phyloP scores from a whole-genome alignment of 2,329 filamentous ascomycete species.

The Knufia fluminis region DNA sequence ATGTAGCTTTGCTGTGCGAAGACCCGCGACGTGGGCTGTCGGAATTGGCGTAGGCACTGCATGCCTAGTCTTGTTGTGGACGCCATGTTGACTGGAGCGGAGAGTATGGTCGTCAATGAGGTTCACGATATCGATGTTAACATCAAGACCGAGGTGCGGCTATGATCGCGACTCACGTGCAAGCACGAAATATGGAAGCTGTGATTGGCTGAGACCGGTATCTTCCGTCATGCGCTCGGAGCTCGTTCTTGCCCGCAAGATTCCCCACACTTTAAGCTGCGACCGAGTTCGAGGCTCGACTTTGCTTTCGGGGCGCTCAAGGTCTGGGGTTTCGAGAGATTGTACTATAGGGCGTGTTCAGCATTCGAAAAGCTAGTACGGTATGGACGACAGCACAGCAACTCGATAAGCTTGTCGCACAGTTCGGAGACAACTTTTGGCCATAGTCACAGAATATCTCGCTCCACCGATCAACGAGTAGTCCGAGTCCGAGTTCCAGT shows the following conservation, averaged over 20 bases:
- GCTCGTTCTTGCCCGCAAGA: neutral
- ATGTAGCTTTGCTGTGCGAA: neutral
- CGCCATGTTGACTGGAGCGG: slow-evolving; percentile 3
- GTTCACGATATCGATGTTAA: neutral
- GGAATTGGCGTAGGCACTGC: slow-evolving; percentile 4
- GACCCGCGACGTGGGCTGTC: neutral
- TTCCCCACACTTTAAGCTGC: neutral
- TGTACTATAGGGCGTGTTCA: too few species aligned
- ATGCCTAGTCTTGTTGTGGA: slow-evolving; percentile 9
- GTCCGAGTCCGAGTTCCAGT: neutral
- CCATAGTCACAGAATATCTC: neutral
- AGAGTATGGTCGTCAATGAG: neutral
- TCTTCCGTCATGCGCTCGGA: neutral
- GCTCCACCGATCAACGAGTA: too few species aligned
- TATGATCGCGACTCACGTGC: slow-evolving; percentile 8
- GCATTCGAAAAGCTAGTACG: too few species aligned
- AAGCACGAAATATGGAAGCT: neutral
- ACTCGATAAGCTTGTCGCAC: too few species aligned
- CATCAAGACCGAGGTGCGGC: neutral
- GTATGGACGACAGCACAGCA: too few species aligned
- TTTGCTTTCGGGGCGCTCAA: neutral
- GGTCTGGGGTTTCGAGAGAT: too few species aligned
- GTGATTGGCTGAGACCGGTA: slow-evolving; percentile 1
- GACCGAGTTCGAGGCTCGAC: too few species aligned
- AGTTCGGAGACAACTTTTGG: neutral